These are phyloP conservation scores for Penicillium sp. DNA, from an alignment of 2,329 filamentous ascomycete genomes.

Conservation along the genomic window DNA sequence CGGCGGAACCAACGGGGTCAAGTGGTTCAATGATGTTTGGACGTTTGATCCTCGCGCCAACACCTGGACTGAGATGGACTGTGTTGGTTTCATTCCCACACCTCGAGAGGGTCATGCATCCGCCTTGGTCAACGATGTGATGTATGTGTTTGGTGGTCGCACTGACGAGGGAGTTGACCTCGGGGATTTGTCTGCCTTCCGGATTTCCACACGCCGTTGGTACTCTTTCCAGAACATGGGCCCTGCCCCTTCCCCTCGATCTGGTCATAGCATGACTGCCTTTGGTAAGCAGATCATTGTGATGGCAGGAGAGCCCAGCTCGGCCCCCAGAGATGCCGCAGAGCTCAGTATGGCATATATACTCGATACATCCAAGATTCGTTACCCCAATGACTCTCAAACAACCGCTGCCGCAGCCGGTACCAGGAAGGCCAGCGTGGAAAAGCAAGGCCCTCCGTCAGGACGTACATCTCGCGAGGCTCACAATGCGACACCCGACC, in stretches of 20 bases:
- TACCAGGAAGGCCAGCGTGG: slow-evolving; percentile 48
- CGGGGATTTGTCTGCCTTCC: slow-evolving; percentile 87
- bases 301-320: slow-evolving; percentile 91
- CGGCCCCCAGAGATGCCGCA: slow-evolving; percentile 75
- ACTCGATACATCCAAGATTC: slow-evolving; percentile 92
- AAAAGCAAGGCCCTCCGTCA: slow-evolving; percentile 46
- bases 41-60: slow-evolving; percentile 85
- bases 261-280: slow-evolving; percentile 96
- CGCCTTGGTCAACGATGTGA: slow-evolving; percentile 91
- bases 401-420: slow-evolving; percentile 46
- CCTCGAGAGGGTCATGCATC: slow-evolving; percentile 94
- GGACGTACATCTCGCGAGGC: slow-evolving; percentile 50
- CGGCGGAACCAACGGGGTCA: slow-evolving; percentile 90
- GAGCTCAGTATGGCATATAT: slow-evolving; percentile 90
- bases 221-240: slow-evolving; percentile 99
- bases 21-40: slow-evolving; percentile 99
- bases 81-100: slow-evolving; percentile 95
- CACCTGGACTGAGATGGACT: slow-evolving; percentile 85
- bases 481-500: slow-evolving; percentile 42
- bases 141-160: slow-evolving; percentile 98
- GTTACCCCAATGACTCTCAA: slow-evolving; percentile 80
- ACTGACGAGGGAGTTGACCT: slow-evolving; percentile 92
- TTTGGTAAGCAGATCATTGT: slow-evolving; percentile 92
- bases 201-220: slow-evolving; percentile 84
- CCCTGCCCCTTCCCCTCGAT: slow-evolving; percentile 87